Conservation (phyloP, 805 yeast species). For the Millerago galiae region DNA sequence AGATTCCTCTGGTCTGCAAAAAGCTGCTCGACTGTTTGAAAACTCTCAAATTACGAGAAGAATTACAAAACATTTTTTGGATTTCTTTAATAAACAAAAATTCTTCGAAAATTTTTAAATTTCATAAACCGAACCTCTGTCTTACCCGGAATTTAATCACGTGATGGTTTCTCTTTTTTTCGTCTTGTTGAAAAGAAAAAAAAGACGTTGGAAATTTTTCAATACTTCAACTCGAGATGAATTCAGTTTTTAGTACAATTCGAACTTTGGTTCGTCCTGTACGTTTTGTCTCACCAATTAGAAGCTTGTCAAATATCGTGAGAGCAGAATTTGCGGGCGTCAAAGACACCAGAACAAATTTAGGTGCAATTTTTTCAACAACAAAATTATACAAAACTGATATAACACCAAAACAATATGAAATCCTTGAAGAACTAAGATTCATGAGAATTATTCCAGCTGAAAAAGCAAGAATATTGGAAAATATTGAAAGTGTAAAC, state of each 20-base stretch:
- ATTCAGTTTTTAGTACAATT: neutral
- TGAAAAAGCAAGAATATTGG: constrained; percentile 15
- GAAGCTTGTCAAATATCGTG: constrained; percentile 4
- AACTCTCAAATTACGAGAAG: neutral
- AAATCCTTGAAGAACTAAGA: constrained; percentile 5
- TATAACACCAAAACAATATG: constrained; percentile 8
- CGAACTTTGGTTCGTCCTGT: neutral
- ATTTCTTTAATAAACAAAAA: too few species aligned
- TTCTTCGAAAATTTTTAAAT: neutral
- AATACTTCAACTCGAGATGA: neutral
- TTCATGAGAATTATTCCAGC: constrained; percentile 17
- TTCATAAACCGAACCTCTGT: neutral
- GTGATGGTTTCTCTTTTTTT: neutral
- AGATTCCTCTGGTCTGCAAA: constrained; percentile 19
- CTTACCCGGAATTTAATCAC: too few species aligned
- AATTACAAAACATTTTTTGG: neutral
- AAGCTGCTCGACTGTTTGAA: neutral
- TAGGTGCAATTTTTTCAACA: constrained; percentile 4
- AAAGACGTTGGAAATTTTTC: neutral
- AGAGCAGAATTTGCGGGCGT: constrained; percentile 3
- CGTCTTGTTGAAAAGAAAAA: neutral
- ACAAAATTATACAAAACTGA: constrained; percentile 7
- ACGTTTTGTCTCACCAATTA: neutral
- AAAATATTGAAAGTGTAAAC: constrained; percentile 9
- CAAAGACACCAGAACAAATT: neutral